Conservation (phyloP, 345 rosid genomes). For the Sapria himalayana region DNA sequence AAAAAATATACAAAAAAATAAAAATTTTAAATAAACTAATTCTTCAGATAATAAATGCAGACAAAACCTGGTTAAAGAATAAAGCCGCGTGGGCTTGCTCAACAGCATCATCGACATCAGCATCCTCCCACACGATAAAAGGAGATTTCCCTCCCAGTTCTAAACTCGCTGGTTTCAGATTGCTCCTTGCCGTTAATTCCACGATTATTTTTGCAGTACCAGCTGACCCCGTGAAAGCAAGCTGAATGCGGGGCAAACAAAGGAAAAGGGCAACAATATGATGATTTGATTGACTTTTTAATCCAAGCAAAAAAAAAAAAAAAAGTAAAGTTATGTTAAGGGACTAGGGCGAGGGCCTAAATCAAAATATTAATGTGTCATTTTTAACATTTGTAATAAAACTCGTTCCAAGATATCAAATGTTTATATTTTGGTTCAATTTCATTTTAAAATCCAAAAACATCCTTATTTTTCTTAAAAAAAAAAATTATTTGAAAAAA, state of each 20-base stretch:
- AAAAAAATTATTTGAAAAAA: too few relatives aligned
- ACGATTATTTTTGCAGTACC: slow-evolving; percentile 47
- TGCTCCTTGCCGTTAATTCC: slow-evolving; percentile 54
- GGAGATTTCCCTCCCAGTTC: slow-evolving; percentile 99
- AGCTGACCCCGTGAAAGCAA: slow-evolving; percentile 92
- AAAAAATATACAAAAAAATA: slow-evolving; percentile 3
- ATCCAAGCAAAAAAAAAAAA: too few relatives aligned
- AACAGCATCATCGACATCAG: slow-evolving; percentile 75
- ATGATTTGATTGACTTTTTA: neutral
- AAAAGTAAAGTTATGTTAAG: too few relatives aligned
- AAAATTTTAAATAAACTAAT: neutral
- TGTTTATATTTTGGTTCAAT: too few relatives aligned
- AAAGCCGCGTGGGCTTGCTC: slow-evolving; percentile 66
- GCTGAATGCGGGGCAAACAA: slow-evolving; percentile 20
- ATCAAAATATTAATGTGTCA: too few relatives aligned
- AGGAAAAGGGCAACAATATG: too few relatives aligned
- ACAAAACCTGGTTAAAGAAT: slow-evolving; percentile 79
- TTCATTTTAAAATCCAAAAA: too few relatives aligned
- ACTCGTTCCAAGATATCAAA: too few relatives aligned
- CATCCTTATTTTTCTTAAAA: too few relatives aligned
- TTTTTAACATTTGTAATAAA: too few relatives aligned
- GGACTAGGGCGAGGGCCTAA: too few relatives aligned
- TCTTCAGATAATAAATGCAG: neutral
- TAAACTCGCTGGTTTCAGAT: slow-evolving; percentile 77
- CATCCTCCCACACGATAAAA: slow-evolving; percentile 83